A percentile compares a stretch with the other conserved stretches of the same genome.
Conservation (phyloP, 495 filamentous ascomycete genomes). For the Aspergillus haitiensis region DNA sequence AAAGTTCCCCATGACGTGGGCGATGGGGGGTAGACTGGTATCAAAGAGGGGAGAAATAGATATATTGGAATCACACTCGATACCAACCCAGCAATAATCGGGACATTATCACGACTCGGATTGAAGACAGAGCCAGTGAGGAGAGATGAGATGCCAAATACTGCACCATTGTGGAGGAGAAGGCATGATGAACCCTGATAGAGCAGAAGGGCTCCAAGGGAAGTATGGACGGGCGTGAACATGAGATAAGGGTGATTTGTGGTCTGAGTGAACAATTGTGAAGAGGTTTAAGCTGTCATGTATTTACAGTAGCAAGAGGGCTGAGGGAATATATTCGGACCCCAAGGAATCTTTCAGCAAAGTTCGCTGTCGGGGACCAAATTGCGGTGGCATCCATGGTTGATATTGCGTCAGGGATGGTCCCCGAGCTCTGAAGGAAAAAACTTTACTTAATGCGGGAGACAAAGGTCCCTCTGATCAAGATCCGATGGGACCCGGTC, state of each 20-base stretch:
- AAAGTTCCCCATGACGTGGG: conserved; percentile 34
- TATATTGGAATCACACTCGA: conserved; percentile 45
- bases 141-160: conserved; percentile 57
- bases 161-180: conserved; percentile 54
- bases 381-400: conserved; percentile 3
- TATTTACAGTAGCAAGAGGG: no score
- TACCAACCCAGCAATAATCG: conserved; percentile 50
- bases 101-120: conserved; percentile 43
- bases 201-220: conserved; percentile 55
- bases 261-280: not conserved
- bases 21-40: conserved; percentile 42
- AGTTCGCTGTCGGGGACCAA: conserved; percentile 14
- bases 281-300: not conserved
- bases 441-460: conserved; percentile 15
- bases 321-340: no score
- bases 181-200: conserved; percentile 54
- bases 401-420: conserved; percentile 19
- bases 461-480: not conserved
- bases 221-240: conserved; percentile 60
- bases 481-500: no score
- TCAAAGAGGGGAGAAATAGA: conserved; percentile 42
- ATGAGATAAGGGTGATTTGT: conserved; percentile 32
- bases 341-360: not conserved
- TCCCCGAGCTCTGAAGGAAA: conserved; percentile 16
- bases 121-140: conserved; percentile 41